phyloP scores from a whole-genome alignment of 2,329 filamentous ascomycete species.

The Elsinoe perseae region DNA sequence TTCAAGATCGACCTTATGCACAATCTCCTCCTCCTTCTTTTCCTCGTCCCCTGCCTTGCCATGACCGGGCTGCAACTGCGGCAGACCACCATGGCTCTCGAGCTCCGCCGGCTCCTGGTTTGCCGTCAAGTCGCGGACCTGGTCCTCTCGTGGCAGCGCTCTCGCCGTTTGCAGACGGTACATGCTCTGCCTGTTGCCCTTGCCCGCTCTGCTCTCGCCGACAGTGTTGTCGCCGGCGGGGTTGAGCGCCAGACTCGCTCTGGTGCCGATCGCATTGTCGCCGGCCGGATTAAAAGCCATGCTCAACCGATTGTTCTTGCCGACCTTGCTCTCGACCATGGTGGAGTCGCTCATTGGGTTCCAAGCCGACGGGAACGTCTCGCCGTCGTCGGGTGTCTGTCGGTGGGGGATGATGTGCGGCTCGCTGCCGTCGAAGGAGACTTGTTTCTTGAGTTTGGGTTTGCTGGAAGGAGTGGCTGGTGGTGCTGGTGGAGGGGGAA shows the following conservation, averaged over 20 bases:
- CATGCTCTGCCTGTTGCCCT: conserved; percentile 19
- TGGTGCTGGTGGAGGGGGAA: conserved; percentile 15
- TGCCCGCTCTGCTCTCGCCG: not conserved
- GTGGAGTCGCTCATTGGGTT: not conserved
- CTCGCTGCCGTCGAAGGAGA: not conserved
- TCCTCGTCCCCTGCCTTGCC: not conserved
- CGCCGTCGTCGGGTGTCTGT: not conserved
- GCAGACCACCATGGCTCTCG: not conserved
- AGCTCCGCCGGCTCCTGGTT: conserved; percentile 4
- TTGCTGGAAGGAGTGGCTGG: too few species aligned
- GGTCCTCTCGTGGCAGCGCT: conserved; percentile 1
- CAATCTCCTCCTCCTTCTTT: conserved; percentile 29
- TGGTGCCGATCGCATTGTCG: conserved; percentile 24
- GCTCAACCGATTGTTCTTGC: conserved; percentile 17
- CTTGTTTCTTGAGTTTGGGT: conserved; percentile 3
- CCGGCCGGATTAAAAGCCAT: conserved; percentile 6
- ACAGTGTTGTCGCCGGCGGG: conserved; percentile 20
- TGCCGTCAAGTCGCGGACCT: conserved; percentile 2
- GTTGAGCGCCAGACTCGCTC: conserved; percentile 33
- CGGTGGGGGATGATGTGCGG: not conserved
- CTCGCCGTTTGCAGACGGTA: conserved; percentile 27
- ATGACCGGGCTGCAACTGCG: conserved; percentile 7
- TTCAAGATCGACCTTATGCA: conserved; percentile 44
- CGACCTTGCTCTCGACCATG: not conserved
- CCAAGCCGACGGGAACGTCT: not conserved